phyloP scores from a whole-genome alignment of 169 alveolate species.

The Cryptosporidium ubiquitum region DNA sequence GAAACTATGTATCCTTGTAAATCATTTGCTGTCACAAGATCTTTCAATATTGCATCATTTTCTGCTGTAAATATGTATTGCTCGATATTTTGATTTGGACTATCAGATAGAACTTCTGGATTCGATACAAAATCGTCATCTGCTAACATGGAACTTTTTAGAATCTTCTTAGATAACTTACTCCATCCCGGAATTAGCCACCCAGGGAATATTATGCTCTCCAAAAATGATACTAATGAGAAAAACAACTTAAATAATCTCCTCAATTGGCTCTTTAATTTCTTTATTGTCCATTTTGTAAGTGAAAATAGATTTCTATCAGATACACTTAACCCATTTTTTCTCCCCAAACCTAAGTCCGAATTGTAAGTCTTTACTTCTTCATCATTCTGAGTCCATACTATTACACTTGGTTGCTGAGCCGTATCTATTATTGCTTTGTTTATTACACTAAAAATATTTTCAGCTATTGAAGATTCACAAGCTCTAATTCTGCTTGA shows the following conservation, averaged over 20 bases:
- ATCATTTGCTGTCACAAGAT: slow-evolving; percentile 59
- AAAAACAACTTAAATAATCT: neutral
- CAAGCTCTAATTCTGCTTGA: slow-evolving; percentile 26
- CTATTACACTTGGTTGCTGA: slow-evolving; percentile 56
- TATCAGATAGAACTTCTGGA: neutral
- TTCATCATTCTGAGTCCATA: slow-evolving; percentile 33
- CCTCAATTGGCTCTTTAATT: neutral
- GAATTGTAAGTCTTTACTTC: neutral
- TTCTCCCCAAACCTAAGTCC: neutral
- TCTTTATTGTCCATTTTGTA: neutral
- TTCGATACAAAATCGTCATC: slow-evolving; percentile 20
- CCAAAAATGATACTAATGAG: neutral
- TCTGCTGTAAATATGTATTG: slow-evolving; percentile 52
- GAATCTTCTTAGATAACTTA: slow-evolving; percentile 20
- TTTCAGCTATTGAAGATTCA: slow-evolving; percentile 42
- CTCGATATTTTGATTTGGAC: neutral
- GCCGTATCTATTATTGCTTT: slow-evolving; percentile 10
- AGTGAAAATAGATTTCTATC: neutral
- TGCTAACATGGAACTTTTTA: slow-evolving; percentile 30
- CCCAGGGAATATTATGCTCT: slow-evolving; percentile 11
- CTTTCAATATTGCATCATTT: slow-evolving; percentile 50
- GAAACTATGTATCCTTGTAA: slow-evolving; percentile 59
- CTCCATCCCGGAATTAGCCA: slow-evolving; percentile 57
- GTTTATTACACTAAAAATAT: slow-evolving; percentile 57
- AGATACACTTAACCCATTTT: neutral